phyloP scores from a whole-genome alignment of 805 yeast genomes.

The Nakazawaea peltata region DNA sequence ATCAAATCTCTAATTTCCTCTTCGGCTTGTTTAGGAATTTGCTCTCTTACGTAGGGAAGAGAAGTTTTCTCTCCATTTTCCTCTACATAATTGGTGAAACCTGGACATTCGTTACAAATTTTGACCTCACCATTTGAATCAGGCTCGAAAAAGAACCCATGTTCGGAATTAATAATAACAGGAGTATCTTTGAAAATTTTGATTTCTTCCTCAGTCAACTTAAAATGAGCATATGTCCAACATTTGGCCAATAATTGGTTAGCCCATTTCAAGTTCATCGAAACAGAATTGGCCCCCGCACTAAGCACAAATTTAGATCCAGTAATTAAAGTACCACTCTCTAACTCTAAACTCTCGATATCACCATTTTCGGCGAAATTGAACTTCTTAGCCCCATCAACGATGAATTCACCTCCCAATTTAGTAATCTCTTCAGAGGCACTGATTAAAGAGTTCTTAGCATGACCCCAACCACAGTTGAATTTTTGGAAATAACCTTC shows the following conservation, averaged over 20 bases:
- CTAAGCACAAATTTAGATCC: conserved; percentile 16
- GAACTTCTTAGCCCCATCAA: conserved; percentile 14
- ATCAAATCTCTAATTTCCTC: conserved; percentile 13
- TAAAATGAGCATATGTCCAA: conserved; percentile 28
- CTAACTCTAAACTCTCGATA: conserved; percentile 9
- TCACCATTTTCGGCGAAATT: conserved; percentile 12
- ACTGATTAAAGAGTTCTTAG: conserved; percentile 18
- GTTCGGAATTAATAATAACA: conserved; percentile 22
- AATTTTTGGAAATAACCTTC: conserved; percentile 16
- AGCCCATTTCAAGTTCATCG: conserved; percentile 21
- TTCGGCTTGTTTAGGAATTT: conserved; percentile 14
- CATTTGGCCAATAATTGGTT: conserved; percentile 25
- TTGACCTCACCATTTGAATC: conserved; percentile 23
- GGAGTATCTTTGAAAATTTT: conserved; percentile 19
- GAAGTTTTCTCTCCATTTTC: neutral
- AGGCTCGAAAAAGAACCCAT: conserved; percentile 30
- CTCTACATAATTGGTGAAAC: conserved; percentile 18
- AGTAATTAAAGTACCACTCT: conserved; percentile 9
- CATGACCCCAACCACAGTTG: conserved; percentile 25
- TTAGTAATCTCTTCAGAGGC: conserved; percentile 17
- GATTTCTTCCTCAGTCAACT: conserved; percentile 22
- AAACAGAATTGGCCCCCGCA: conserved; percentile 21
- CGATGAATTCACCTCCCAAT: conserved; percentile 24
- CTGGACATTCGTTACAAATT: conserved; percentile 27
- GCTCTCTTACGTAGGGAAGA: conserved; percentile 9